Evolutionary conservation across 2,329 filamentous ascomycete species (phyloP).

Genomic region (Rhynchosporium agropyri): DNA sequence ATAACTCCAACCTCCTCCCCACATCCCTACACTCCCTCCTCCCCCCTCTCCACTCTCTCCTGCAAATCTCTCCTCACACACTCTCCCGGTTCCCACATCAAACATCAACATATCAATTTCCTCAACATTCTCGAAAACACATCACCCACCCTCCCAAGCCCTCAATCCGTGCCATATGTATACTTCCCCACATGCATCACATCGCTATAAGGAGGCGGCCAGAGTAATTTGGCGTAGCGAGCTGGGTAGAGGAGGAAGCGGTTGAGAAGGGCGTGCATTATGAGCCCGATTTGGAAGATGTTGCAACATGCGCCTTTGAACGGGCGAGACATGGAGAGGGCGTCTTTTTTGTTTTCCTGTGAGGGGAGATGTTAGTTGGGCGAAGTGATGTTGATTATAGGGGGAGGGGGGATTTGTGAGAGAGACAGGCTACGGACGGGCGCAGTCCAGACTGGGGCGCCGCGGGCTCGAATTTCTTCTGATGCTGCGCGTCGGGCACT

Average conservation of each 20-base stretch:
- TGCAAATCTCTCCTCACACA: background rate
- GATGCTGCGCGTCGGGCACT: background rate
- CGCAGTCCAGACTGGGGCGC: background rate
- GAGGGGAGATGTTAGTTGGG: background rate
- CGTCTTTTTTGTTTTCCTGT: background rate
- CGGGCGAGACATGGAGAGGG: background rate
- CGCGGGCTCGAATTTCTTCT: background rate
- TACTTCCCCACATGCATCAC: too few relatives aligned
- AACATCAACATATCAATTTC: background rate
- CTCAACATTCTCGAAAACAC: background rate
- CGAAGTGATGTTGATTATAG: background rate
- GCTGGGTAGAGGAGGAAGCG: background rate
- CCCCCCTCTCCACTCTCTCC: too few relatives aligned
- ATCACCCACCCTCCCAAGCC: background rate
- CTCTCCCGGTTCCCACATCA: background rate
- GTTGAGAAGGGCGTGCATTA: background rate
- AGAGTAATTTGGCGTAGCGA: background rate
- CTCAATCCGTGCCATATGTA: too few relatives aligned
- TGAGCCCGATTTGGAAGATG: slow-evolving; percentile 12
- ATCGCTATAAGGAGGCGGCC: too few relatives aligned
- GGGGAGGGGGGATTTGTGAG: background rate
- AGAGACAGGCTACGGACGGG: background rate
- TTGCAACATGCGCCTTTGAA: slow-evolving; percentile 7
- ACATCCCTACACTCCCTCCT: background rate
- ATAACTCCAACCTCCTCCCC: background rate